phyloP scores from a whole-genome alignment of 2,329 filamentous ascomycete species.

The Colletotrichum tropicicola region DNA sequence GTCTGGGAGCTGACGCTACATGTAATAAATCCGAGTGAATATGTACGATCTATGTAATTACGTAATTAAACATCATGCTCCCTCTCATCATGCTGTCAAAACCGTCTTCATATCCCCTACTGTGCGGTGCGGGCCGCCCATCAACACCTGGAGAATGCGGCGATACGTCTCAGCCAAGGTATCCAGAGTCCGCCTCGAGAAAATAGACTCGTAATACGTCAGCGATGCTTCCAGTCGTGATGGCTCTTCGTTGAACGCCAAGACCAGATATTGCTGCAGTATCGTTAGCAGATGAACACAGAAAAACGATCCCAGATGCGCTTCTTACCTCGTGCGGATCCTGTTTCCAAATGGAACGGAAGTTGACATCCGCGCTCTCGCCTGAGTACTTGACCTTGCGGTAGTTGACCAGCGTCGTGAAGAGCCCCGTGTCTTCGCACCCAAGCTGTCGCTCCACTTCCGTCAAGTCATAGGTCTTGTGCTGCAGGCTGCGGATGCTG shows the following conservation, averaged over 20 bases:
- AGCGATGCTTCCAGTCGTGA: constrained; percentile 2
- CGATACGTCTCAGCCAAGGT: not conserved
- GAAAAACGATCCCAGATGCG: not conserved
- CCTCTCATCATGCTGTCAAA: not conserved
- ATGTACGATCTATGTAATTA: no score
- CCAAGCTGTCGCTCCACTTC: constrained; percentile 12
- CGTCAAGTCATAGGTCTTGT: constrained; percentile 10
- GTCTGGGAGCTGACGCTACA: no score
- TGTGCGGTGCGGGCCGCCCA: not conserved
- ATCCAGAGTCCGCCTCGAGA: not conserved
- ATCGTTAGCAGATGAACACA: not conserved
- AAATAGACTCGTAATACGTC: constrained; percentile 7
- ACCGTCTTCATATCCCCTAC: not conserved
- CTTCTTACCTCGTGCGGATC: constrained; percentile 16
- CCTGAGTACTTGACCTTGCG: constrained; percentile 4
- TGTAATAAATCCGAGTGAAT: no score
- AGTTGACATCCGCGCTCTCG: not conserved
- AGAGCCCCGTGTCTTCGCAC: not conserved
- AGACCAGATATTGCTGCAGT: constrained; percentile 2
- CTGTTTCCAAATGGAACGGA: constrained; percentile 13
- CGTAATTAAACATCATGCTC: no score
- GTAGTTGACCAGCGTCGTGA: constrained; percentile 11
- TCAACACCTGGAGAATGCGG: not conserved
- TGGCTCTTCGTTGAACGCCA: constrained; percentile 6
- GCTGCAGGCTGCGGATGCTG: not conserved